Evolutionary conservation across 441 rosid genomes (phyloP), one percentile per base, ranked within the genome.

Genomic region (Arabidopsis lyrata): DNA sequence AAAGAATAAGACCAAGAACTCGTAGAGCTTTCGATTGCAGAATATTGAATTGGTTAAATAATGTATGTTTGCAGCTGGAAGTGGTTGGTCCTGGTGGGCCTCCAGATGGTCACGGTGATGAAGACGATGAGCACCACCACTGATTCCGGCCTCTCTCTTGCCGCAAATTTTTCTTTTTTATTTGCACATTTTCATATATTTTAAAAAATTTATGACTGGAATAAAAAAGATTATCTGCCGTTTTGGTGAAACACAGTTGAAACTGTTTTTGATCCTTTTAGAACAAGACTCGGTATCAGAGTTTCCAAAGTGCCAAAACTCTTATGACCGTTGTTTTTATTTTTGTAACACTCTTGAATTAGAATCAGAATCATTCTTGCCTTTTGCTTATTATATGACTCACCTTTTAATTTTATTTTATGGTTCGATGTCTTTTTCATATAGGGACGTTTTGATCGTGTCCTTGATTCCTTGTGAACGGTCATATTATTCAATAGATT

Each of bases 51-150:
- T 52, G 16, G 41, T 10, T 18, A 61, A 52, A 0, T 22, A 38
- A 59, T 65, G 36, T 61, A 27, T 68, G 75, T 16, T 44, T 69
- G 80, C 92, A 95, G 98, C 87, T 95, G 77, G 95, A 95, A 81
- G 98, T 92, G 71, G 96, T 88, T 53, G 98, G 99, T 53, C 97
- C 97, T 8, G 98, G 99, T 54, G 99, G 97, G 72, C 88, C 96
- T 27, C 98, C 98, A 0, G 93, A 89, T 75, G 99, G 90, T 67
- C 92, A 89, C 72, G 97, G 90, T 2, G 87, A 87, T 22, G 92
- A 86, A 5, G 86, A 90, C 15, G 62, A 87, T 70, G 73, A 24
- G 15, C 93, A 90, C 73, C 77, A 77, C 53, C 77, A 77, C 59
- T 77, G 53, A 77, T 65, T 62, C 68, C n/a, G 44, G 36, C 55